Base-by-base conservation (phyloP, 768 basidiomycete species). In the Rhodotorula graminis region DNA sequence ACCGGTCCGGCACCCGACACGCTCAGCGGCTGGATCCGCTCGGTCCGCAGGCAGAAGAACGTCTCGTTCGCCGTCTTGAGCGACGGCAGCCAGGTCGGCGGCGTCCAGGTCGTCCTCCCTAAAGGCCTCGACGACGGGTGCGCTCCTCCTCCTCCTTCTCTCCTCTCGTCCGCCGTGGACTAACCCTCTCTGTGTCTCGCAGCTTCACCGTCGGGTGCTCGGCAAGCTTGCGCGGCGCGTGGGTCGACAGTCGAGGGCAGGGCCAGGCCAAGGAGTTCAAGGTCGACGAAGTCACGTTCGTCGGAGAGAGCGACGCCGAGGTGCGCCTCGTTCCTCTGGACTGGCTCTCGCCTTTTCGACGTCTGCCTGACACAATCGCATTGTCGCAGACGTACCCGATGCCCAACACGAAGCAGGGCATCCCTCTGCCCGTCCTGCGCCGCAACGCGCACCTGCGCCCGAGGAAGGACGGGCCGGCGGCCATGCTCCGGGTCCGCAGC, bases 381-480 rank as follows among this genome's bases (percentile, higher is more conserved):
- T 25, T 12, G 18, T 3, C 5, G 6, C 66, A 93, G 93, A 82
- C 82, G 59, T 97, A 95, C 81, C 93, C 93, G 0, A 92, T 96
- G 93, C 81, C 93, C 91, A 4, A 92, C 94, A 64, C 94, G 81
- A 97, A 96, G 80, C 88, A 97, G 81, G 81, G 87, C 42, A 84
- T 92, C 19, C 87, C 90, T 4, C 81, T 85, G 3, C 89, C 93
- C 72, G 89, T 91, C 77, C 85, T 96, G 44, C 86, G 95, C 15
- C 90, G 93, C 70, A 85, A 94, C 78, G 87, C 87, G 9, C 93
- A 98, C 82, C 81, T 99, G n/a, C 88, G 96, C 18, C 85, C 90
- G 14, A 86, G 95, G 21, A 93, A 91, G 16, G 84, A 87, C 44
- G 82, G 84, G 0, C 87, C 87, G 40, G 88, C 87, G 1, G 85